Percentiles rank a stretch among this genome's conserved stretches.
Conservation (phyloP, 306 rosid species). For the Glycine latifolia region DNA sequence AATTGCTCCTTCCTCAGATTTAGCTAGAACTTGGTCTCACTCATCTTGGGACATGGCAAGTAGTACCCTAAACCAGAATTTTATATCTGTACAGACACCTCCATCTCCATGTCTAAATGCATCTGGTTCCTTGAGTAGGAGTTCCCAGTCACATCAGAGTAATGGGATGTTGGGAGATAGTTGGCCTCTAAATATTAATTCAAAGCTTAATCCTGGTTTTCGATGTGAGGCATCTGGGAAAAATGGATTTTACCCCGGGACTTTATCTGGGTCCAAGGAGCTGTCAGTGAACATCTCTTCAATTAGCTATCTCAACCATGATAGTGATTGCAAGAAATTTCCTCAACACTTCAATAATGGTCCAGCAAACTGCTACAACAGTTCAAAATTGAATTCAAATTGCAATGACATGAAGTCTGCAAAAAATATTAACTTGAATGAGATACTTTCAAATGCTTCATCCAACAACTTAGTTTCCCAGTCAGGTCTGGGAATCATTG, state of each 20-base stretch:
- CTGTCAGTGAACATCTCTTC: conserved; percentile 54
- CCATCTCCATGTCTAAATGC: conserved; percentile 60
- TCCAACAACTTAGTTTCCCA: conserved; percentile 54
- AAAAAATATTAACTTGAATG: conserved; percentile 74
- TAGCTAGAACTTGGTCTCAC: conserved; percentile 67
- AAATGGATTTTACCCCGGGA: conserved; percentile 70
- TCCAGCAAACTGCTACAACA: conserved; percentile 48
- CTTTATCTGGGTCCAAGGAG: conserved; percentile 68
- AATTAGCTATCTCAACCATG: conserved; percentile 53
- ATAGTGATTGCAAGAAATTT: conserved; percentile 52
- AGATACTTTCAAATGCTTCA: conserved; percentile 62
- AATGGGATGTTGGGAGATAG: conserved; percentile 66
- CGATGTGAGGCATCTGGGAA: conserved; percentile 57
- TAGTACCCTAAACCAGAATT: conserved; percentile 64
- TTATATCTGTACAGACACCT: conserved; percentile 61
- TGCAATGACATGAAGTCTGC: conserved; percentile 56
- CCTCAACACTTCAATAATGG: conserved; percentile 57
- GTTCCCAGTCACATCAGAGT: conserved; percentile 67
- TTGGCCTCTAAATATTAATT: conserved; percentile 65
- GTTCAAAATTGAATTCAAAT: conserved; percentile 63
- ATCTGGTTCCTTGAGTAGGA: conserved; percentile 57
- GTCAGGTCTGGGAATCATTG: conserved; percentile 50
- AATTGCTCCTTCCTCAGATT: conserved; percentile 58
- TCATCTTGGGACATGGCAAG: conserved; percentile 70
- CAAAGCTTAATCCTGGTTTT: conserved; percentile 57